These are phyloP conservation scores for Bipolaris cookei DNA, from an alignment of 2,329 filamentous ascomycete genomes.

Conservation along the genomic window DNA sequence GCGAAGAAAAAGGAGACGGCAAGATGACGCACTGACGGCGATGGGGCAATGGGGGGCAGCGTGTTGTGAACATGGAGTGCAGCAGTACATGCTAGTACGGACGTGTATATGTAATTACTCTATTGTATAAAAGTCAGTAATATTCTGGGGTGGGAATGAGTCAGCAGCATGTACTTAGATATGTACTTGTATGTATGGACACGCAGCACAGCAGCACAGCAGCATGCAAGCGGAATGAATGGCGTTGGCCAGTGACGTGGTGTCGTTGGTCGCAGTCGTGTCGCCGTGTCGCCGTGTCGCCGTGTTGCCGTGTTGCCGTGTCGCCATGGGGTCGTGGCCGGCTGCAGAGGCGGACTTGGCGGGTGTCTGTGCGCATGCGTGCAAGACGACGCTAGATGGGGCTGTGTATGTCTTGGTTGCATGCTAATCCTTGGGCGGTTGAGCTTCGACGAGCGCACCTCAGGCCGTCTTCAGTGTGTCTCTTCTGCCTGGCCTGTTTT, in stretches of 20 bases:
- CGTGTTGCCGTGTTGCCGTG: neutral
- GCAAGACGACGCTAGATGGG: constrained; percentile 4
- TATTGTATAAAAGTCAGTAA: no score
- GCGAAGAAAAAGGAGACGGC: neutral
- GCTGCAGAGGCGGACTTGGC: constrained; percentile 8
- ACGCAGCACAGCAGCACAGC: no score
- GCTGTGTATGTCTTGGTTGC: constrained; percentile 11
- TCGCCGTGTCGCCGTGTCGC: no score
- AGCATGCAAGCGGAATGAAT: no score
- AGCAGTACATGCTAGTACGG: no score
- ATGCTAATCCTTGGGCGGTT: constrained; percentile 1
- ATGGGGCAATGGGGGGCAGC: neutral
- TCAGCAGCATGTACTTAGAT: no score
- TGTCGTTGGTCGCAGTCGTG: neutral
- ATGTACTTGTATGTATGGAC: no score
- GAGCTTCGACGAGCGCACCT: neutral
- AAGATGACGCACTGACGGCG: neutral
- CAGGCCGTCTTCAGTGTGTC: neutral
- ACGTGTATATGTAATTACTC: no score
- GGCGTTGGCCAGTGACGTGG: neutral
- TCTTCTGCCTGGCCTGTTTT: neutral
- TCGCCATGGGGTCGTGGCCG: neutral
- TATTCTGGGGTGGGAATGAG: no score
- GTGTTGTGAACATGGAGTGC: neutral
- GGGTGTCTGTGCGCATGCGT: neutral